phyloP scores from a whole-genome alignment of 2,329 filamentous ascomycete species.

The Venturia carpophila region DNA sequence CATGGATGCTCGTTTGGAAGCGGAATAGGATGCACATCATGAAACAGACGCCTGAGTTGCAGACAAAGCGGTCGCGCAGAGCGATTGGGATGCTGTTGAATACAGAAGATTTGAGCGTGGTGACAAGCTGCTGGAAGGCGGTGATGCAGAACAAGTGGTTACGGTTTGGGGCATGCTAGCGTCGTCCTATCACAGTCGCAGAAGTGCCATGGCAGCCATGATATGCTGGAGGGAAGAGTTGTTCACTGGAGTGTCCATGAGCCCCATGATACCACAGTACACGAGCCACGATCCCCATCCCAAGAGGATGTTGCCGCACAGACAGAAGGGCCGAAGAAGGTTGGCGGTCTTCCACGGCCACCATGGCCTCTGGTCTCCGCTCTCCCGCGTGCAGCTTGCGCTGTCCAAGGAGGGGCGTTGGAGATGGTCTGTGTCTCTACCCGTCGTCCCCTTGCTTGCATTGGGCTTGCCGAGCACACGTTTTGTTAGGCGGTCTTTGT shows the following conservation, averaged over 20 bases:
- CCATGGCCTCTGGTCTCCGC: neutral
- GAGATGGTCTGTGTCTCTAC: constrained; percentile 1
- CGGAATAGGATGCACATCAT: neutral
- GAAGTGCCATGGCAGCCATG: too few species aligned
- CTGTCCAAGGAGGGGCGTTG: neutral
- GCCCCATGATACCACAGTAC: too few species aligned
- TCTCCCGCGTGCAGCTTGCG: neutral
- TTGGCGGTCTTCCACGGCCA: neutral
- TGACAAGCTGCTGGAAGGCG: neutral
- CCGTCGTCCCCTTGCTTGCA: constrained; percentile 5
- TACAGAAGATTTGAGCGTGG: neutral
- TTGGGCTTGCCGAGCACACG: constrained; percentile 5
- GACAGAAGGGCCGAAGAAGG: neutral
- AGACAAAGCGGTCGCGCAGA: constrained; percentile 7
- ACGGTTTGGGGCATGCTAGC: neutral
- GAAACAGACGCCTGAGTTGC: constrained; percentile 11
- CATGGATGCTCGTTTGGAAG: neutral
- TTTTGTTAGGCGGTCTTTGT: neutral
- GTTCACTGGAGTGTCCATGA: neutral
- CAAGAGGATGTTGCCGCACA: neutral
- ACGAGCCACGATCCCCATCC: neutral
- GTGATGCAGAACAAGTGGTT: neutral
- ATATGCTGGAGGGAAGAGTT: neutral
- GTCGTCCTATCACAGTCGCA: neutral
- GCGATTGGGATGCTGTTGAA: neutral